Evolutionary conservation across 768 basidiomycete species (phyloP), one percentile per base, ranked within the genome.

Genomic region (Termitomyces sp.): DNA sequence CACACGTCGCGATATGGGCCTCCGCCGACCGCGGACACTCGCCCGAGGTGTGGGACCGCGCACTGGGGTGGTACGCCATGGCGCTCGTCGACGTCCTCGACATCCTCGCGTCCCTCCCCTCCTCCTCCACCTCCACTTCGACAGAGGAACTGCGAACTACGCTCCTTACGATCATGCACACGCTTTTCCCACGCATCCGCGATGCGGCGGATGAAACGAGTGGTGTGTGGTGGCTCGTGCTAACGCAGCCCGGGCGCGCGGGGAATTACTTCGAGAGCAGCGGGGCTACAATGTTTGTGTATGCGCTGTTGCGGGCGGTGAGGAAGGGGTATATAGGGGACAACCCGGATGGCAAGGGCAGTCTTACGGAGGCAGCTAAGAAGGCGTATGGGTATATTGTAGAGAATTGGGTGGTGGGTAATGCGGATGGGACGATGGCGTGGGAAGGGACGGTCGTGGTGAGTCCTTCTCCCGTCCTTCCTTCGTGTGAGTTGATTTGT

Each of bases 171-270:
- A 71, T 73, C 38, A 66, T 77, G 14, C 65, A 65, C 42, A 68
- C 63, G 0, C 67, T 81, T 13, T 68, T 68, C 0, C 76, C 76
- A 3, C 65, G 64, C 18, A 61, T 80, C 8, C 64, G 64, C 8
- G 71, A 69, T 53, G 76, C 77, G 0, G 77, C 77, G 0, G 76
- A 79, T 55, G 66, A 69, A 4, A 55, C 51, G 2, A 69, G 67
- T 13, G 78, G 77, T 20, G 78, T 70, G 16, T 81, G 79, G 77
- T 80, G 79, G 80, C 70, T 80, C 30, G 78, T 81, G n/a, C 69
- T 80, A 28, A 77, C 75, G 10, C 75, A 80, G 61, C 77, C 79
- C 16, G 77, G 77, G 26, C 63, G 78, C 20, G 63, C 66, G 28
- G 68, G 68, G 38, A 81, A 81, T 59, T 80, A 80, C 60, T 78